Base-by-base conservation (phyloP, 495 filamentous ascomycete species). In the Xylaria grammica region DNA sequence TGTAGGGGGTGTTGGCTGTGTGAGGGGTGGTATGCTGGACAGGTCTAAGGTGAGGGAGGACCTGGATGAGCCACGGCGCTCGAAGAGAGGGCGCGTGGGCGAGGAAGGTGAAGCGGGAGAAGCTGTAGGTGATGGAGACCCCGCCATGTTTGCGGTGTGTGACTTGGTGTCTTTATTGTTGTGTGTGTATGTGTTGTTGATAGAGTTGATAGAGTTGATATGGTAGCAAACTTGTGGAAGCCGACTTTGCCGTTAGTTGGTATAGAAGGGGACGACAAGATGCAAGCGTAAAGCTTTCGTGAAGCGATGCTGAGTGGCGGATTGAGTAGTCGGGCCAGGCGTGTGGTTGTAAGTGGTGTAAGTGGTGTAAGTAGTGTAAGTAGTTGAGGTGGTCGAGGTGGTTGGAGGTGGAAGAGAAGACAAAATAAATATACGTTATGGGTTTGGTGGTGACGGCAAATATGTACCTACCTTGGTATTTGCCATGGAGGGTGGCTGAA, bases 41-140 rank as follows among this genome's bases (percentile, higher is more conserved):
- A 99, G 83, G 75, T 97, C 94, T 61, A 99, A 82, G 4, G 88
- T 89, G 57, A 95, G 85, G n/a, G 83, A 82, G 44, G 86, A 82
- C 62, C 73, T 78, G 36, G 77, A 75, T n/a, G 76, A 77, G 34
- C 65, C 65, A 17, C 72, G 69, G 29, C 71, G 69, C 50, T 69
- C 69, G 52, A 68, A 57, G 50, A 74, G 44, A 38, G 69, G 62
- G 48, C 66, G 58, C 1, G 20, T 1, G 29, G 51, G 15, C 24
- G 61, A 57, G 13, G 73, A 67, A 6, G 79, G 74, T 0, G 77
- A 74, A 44, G 44, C 19, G 4, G 74, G 69, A 15, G 69, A 74
- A 48, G 69, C 73, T 34, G 76, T 68, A 10, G 74, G 66, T 27
- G 78, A 74, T 51, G 58, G 72, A 19, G 70, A 67, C 50, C 38